Base-by-base conservation (phyloP, 805 yeast genomes). In the Zygosaccharomyces pseudorouxii region DNA sequence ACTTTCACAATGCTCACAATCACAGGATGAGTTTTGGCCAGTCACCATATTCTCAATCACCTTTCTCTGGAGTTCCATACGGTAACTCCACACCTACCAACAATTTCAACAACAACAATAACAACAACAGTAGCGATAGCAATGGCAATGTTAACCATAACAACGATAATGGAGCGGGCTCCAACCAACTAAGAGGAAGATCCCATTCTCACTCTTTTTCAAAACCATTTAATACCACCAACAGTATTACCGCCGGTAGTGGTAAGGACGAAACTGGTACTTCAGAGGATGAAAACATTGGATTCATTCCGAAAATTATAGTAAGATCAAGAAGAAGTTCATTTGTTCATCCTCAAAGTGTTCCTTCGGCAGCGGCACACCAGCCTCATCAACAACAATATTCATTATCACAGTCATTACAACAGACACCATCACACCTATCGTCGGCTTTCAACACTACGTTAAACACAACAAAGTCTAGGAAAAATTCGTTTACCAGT, bases 321-420 rank as follows among this genome's bases (percentile, higher is more conserved):
- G 68, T 67, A 3, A 61, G 62, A 45, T 59, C 68, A 14, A 64
- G 71, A 51, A 58, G 69, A 49, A 55, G 59, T 36, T 64, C 69
- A 3, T 55, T 55, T 23, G 60, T 58, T 9, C 52, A 49, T 28
- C 51, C 58, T 12, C 42, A 38, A 16, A 41, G 46, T 8, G 31
- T 40, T 12, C 48, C 57, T 3, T 40, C 55, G 19, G 22, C 51
- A 2, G 36, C 49, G 19, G 4, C 20, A 7, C 37, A 5, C 3
- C 37, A 33, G 10, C 37, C 14, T 8, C 37, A 33, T 14, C 37
- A 33, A 8, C 37, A 33, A 33, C 37, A 33, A 9, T 14, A 8
- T 25, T 25, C 37, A 5, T 33, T 16, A 16, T 18, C 37, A 33
- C 37, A 33, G 20, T 33, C 37, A 19, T 16, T 33, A 38, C 30